phyloP scores from a whole-genome alignment of 2,329 filamentous ascomycete genomes.

The Xylariaceae sp. region DNA sequence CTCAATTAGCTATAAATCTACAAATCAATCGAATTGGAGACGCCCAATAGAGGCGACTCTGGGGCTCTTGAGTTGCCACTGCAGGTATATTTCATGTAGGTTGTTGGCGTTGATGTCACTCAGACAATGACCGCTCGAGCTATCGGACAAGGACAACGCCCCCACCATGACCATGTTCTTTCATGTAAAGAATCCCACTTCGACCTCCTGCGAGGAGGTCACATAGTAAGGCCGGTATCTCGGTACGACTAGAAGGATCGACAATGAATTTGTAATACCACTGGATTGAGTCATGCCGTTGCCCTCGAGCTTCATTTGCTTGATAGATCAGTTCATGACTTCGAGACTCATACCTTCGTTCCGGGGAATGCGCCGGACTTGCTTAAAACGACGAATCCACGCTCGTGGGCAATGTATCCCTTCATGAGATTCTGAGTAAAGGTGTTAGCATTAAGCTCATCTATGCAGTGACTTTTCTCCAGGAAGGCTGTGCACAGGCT shows the following conservation, averaged over 20 bases:
- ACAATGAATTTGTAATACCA: slow-evolving; percentile 1
- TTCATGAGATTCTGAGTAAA: slow-evolving; percentile 78
- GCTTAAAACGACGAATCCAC: slow-evolving; percentile 84
- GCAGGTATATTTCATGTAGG: not conserved
- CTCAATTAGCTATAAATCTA: not conserved
- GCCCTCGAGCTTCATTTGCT: not conserved
- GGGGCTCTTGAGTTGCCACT: not conserved
- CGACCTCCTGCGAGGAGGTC: slow-evolving; percentile 17
- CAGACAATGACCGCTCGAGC: no score
- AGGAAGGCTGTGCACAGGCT: not conserved
- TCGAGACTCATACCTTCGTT: slow-evolving; percentile 58
- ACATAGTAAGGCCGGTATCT: slow-evolving; percentile 6
- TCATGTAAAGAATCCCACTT: slow-evolving; percentile 10
- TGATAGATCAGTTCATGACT: not conserved
- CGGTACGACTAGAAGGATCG: slow-evolving; percentile 1
- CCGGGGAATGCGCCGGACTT: slow-evolving; percentile 92
- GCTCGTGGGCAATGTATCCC: slow-evolving; percentile 91
- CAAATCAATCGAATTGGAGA: not conserved
- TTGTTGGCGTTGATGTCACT: not conserved
- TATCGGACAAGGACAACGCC: no score
- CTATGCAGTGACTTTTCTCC: not conserved
- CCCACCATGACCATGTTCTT: not conserved
- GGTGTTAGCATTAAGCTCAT: slow-evolving; percentile 26
- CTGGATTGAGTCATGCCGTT: slow-evolving; percentile 1
- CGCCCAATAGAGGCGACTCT: not conserved